Conservation (phyloP, 352 stramenopile species). For the Pilasporangium apinafurcum region DNA sequence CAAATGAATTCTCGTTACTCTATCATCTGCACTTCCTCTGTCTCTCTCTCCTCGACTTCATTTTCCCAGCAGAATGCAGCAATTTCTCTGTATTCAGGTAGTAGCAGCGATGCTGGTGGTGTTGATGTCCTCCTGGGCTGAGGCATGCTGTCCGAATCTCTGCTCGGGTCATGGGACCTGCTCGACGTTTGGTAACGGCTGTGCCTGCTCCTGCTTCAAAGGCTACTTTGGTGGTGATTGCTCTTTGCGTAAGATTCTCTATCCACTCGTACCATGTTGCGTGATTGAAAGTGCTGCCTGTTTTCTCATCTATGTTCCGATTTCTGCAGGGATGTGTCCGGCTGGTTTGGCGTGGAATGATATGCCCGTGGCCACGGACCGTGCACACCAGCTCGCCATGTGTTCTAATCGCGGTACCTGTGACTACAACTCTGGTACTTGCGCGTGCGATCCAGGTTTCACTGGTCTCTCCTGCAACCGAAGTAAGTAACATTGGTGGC, state of each 20-base stretch:
- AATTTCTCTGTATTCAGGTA: too few species aligned
- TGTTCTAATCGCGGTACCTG: slow-evolving; percentile 71
- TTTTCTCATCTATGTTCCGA: not conserved
- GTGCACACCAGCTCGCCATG: slow-evolving; percentile 36
- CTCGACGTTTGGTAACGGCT: slow-evolving; percentile 54
- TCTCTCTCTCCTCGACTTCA: not conserved
- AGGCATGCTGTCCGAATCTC: slow-evolving; percentile 49
- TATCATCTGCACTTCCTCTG: not conserved
- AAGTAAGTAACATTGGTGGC: slow-evolving; percentile 18
- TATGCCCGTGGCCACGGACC: slow-evolving; percentile 40
- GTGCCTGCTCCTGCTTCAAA: slow-evolving; percentile 76
- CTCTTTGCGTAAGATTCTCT: slow-evolving; percentile 40
- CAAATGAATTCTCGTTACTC: not conserved
- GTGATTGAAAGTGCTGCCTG: not conserved
- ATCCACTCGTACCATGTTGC: not conserved
- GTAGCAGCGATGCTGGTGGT: slow-evolving; percentile 8
- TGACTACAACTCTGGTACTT: slow-evolving; percentile 54
- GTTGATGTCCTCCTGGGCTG: not conserved
- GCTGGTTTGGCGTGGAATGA: slow-evolving; percentile 53
- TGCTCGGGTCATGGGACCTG: slow-evolving; percentile 64
- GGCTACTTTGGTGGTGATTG: slow-evolving; percentile 89
- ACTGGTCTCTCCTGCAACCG: slow-evolving; percentile 74
- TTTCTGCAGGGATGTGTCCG: slow-evolving; percentile 40
- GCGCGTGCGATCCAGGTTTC: slow-evolving; percentile 71
- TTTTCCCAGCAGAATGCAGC: too few species aligned